phyloP scores from a whole-genome alignment of 805 yeast species.

The Myxozyma neotropica region DNA sequence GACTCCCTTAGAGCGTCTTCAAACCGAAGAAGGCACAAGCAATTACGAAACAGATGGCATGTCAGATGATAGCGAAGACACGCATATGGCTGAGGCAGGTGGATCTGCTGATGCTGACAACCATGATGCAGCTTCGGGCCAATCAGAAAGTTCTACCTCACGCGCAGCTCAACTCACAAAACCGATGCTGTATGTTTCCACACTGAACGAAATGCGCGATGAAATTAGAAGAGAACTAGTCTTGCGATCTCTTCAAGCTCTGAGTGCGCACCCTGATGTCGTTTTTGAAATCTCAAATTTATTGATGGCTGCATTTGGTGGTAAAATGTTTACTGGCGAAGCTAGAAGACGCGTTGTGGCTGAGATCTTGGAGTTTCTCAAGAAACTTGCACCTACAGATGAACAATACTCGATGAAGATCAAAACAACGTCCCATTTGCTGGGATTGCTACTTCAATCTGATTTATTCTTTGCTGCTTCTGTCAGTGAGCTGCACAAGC shows the following conservation, averaged over 20 bases:
- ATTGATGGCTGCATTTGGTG: slow-evolving; percentile 28
- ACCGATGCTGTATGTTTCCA: slow-evolving; percentile 18
- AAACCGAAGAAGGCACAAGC: too few relatives aligned
- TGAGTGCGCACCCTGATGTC: slow-evolving; percentile 33
- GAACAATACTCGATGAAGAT: slow-evolving; percentile 7
- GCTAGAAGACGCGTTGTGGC: neutral
- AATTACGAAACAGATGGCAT: too few relatives aligned
- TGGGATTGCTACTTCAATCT: slow-evolving; percentile 37
- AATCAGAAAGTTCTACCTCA: neutral
- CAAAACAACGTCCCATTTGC: slow-evolving; percentile 32
- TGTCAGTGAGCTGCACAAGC: slow-evolving; percentile 21
- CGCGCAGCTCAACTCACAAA: neutral
- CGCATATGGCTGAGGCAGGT: neutral
- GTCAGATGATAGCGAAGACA: neutral
- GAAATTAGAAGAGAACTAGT: slow-evolving; percentile 29
- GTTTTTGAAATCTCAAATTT: slow-evolving; percentile 35
- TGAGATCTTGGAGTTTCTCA: neutral
- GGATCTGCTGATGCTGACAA: neutral
- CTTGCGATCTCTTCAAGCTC: slow-evolving; percentile 32
- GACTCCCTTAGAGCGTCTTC: too few relatives aligned
- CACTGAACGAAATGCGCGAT: slow-evolving; percentile 36
- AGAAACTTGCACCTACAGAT: neutral
- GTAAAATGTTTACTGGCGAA: neutral
- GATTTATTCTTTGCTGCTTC: slow-evolving; percentile 29
- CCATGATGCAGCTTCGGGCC: neutral